Conservation (phyloP, 1,284 basidiomycete species). For the Ustilago bromivora region DNA sequence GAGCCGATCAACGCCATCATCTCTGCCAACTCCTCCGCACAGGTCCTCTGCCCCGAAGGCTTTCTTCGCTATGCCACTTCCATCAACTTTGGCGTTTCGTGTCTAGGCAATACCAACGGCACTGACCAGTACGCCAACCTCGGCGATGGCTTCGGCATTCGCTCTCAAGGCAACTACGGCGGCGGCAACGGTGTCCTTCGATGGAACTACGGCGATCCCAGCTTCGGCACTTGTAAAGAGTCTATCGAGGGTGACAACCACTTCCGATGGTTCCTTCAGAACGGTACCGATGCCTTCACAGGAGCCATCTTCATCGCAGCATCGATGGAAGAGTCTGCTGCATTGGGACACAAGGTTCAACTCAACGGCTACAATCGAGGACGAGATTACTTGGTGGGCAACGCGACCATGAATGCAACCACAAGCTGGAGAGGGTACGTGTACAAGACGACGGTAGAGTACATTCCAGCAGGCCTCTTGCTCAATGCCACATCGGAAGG, state of each 20-base stretch:
- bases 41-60: conserved; percentile 61
- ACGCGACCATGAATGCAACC: conserved; percentile 56
- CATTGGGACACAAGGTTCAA: conserved; percentile 52
- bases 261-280: conserved; percentile 88
- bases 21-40: conserved; percentile 53
- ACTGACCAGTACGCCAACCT: conserved; percentile 60
- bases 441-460: conserved; percentile 62
- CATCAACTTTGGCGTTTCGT: conserved; percentile 67
- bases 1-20: conserved; percentile 68
- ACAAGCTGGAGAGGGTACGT: conserved; percentile 49
- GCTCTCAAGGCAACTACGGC: conserved; percentile 53
- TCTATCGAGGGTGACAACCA: conserved; percentile 89
- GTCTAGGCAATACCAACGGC: conserved; percentile 64
- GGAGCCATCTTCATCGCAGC: conserved; percentile 85
- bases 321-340: conserved; percentile 55
- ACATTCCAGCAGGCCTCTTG: conserved; percentile 61
- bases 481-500: conserved; percentile 71
- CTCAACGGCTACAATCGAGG: conserved; percentile 62
- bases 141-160: conserved; percentile 55
- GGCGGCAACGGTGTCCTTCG: conserved; percentile 62
- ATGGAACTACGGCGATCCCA: conserved; percentile 61
- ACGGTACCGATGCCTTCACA: conserved; percentile 76
- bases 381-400: conserved; percentile 78
- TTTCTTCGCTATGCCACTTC: conserved; percentile 67
- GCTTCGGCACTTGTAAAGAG: conserved; percentile 72